Conservation (phyloP, 1,139 yeast species). For the Yamadazyma epiphylla region DNA sequence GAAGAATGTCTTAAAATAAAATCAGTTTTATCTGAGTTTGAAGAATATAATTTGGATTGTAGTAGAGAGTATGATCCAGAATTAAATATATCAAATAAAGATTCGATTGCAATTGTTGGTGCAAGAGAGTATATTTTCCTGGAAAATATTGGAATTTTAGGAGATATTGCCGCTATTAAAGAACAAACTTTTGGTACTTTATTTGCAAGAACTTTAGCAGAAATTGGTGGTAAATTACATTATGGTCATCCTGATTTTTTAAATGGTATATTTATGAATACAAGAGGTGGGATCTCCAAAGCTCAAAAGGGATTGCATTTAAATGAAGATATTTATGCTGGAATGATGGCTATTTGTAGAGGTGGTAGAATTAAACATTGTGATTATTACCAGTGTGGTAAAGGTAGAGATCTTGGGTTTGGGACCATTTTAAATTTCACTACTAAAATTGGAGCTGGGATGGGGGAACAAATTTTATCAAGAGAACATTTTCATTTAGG, state of each 20-base stretch:
- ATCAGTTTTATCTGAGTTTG: constrained; percentile 75
- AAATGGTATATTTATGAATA: constrained; percentile 81
- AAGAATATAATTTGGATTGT: constrained; percentile 44
- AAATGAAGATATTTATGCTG: constrained; percentile 90
- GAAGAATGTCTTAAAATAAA: constrained; percentile 84
- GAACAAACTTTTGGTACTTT: constrained; percentile 91
- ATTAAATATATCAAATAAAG: constrained; percentile 10
- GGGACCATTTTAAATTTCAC: constrained; percentile 82
- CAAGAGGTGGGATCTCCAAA: constrained; percentile 87
- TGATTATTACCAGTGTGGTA: constrained; percentile 88
- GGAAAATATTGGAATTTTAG: constrained; percentile 79
- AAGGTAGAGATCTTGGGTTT: constrained; percentile 87
- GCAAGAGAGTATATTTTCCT: constrained; percentile 88
- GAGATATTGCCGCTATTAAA: constrained; percentile 91
- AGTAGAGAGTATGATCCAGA: constrained; percentile 47
- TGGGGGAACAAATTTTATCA: constrained; percentile 89
- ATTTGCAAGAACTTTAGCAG: constrained; percentile 81
- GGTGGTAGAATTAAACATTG: constrained; percentile 88
- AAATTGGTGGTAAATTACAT: constrained; percentile 83
- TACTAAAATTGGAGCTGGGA: constrained; percentile 88
- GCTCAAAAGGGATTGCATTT: constrained; percentile 84
- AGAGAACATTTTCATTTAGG: constrained; percentile 84
- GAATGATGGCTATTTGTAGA: constrained; percentile 75
- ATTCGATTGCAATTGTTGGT: constrained; percentile 71
- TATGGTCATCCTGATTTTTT: constrained; percentile 92